phyloP scores from a whole-genome alignment of 176 grass and related monocot species.

The Oryza longistaminata region DNA sequence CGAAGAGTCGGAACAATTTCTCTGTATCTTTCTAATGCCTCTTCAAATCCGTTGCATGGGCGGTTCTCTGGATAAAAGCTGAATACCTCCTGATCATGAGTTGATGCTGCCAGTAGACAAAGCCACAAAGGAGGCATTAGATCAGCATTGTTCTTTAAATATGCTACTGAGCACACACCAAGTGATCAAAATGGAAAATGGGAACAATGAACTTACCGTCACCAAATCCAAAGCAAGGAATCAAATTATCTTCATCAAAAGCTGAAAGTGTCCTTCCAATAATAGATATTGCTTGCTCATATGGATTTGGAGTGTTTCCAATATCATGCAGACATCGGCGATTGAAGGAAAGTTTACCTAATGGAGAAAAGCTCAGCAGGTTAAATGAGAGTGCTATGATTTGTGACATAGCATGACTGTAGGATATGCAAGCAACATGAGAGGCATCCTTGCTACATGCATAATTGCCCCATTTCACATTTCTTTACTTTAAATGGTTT shows the following conservation, averaged over 20 bases:
- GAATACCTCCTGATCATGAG: slow-evolving; percentile 95
- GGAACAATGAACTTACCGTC: slow-evolving; percentile 54
- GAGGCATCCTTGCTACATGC: neutral
- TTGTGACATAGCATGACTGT: neutral
- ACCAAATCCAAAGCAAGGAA: slow-evolving; percentile 93
- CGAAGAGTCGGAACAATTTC: slow-evolving; percentile 91
- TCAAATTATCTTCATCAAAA: slow-evolving; percentile 93
- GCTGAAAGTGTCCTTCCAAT: slow-evolving; percentile 85
- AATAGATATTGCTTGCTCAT: slow-evolving; percentile 95
- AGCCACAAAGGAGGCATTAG: slow-evolving; percentile 10
- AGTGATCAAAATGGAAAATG: slow-evolving; percentile 17
- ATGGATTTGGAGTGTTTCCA: slow-evolving; percentile 68
- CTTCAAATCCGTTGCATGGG: slow-evolving; percentile 87
- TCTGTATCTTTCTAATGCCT: slow-evolving; percentile 78
- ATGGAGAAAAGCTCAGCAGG: slow-evolving; percentile 4
- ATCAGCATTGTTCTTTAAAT: slow-evolving; percentile 26
- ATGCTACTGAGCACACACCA: slow-evolving; percentile 16
- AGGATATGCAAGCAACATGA: slow-evolving; percentile 12
- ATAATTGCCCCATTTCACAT: neutral
- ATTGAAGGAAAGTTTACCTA: slow-evolving; percentile 90
- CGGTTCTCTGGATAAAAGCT: slow-evolving; percentile 87
- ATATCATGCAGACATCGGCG: slow-evolving; percentile 74
- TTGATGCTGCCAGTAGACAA: slow-evolving; percentile 63
- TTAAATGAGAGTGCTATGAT: slow-evolving; percentile 26
- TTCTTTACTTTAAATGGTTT: neutral